These are phyloP conservation scores for Solanum rostratum DNA, from an alignment of 257 asterid species.

Conservation along the genomic window DNA sequence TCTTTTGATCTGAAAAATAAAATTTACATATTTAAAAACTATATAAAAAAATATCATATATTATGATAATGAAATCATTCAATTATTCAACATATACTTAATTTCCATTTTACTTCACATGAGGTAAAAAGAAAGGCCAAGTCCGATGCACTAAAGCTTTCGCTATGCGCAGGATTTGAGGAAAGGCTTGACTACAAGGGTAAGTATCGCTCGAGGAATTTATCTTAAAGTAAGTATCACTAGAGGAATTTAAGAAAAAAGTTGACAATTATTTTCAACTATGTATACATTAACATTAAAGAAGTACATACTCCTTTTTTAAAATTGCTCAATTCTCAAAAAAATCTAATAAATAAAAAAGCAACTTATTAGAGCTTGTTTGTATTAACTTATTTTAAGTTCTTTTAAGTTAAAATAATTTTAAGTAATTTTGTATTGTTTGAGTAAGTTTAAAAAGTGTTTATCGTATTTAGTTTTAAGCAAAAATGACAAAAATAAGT, in stretches of 20 bases:
- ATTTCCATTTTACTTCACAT: not conserved
- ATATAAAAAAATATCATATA: not conserved
- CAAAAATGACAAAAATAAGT: no score
- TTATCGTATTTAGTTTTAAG: no score
- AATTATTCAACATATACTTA: no score
- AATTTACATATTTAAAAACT: not conserved
- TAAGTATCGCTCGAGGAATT: not conserved
- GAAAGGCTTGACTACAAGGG: no score
- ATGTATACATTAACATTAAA: not conserved
- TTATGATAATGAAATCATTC: not conserved
- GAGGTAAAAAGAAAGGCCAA: no score
- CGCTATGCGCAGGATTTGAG: no score
- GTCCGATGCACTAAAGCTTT: accelerated
- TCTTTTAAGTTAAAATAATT: no score
- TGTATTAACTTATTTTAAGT: no score
- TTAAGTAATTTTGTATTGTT: no score
- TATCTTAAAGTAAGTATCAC: not conserved
- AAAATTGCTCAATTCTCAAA: not conserved
- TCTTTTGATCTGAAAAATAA: not conserved
- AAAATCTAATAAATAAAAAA: not conserved
- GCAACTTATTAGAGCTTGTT: not conserved
- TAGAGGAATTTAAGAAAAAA: not conserved
- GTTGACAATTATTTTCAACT: not conserved
- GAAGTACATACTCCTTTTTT: not conserved
- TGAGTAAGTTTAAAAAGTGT: no score